Evolutionary conservation across 768 basidiomycete genomes (phyloP).

Genomic region (Tubosaeta brunneosetosa): DNA sequence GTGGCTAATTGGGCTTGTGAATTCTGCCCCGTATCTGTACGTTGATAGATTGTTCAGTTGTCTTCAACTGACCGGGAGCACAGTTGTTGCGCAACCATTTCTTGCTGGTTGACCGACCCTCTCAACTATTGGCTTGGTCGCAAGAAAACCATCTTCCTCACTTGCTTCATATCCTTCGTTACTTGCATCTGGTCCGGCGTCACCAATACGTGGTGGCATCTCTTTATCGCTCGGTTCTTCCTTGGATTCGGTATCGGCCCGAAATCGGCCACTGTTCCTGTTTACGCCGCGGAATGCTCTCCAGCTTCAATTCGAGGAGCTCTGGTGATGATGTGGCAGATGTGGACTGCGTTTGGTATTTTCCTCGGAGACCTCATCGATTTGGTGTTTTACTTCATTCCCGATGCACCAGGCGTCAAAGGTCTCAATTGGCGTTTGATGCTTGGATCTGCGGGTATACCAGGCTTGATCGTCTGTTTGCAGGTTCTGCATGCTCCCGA

Average conservation of each 20-base stretch:
- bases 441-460: slow-evolving; percentile 65
- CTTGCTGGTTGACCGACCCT: slow-evolving; percentile 67
- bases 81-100: slow-evolving; percentile 49
- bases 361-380: slow-evolving; percentile 67
- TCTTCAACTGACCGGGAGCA: not conserved
- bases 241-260: slow-evolving; percentile 46
- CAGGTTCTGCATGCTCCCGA: slow-evolving; percentile 53
- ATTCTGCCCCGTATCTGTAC: slow-evolving; percentile 56
- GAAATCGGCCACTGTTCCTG: slow-evolving; percentile 59
- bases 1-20: slow-evolving; percentile 76
- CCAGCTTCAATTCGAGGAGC: slow-evolving; percentile 84
- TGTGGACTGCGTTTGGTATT: slow-evolving; percentile 89
- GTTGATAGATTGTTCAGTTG: slow-evolving; percentile 7
- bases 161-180: slow-evolving; percentile 51
- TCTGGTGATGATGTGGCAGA: slow-evolving; percentile 90
- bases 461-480: slow-evolving; percentile 40
- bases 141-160: slow-evolving; percentile 57
- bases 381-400: slow-evolving; percentile 53
- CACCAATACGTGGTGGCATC: slow-evolving; percentile 54
- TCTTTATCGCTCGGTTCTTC: slow-evolving; percentile 52
- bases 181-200: slow-evolving; percentile 53
- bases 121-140: slow-evolving; percentile 62
- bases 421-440: slow-evolving; percentile 82
- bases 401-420: slow-evolving; percentile 40
- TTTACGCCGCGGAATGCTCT: slow-evolving; percentile 70